These are phyloP conservation scores for Lentinula novae-zelandiae DNA, from an alignment of 1,284 basidiomycete genomes.

Conservation along the genomic window DNA sequence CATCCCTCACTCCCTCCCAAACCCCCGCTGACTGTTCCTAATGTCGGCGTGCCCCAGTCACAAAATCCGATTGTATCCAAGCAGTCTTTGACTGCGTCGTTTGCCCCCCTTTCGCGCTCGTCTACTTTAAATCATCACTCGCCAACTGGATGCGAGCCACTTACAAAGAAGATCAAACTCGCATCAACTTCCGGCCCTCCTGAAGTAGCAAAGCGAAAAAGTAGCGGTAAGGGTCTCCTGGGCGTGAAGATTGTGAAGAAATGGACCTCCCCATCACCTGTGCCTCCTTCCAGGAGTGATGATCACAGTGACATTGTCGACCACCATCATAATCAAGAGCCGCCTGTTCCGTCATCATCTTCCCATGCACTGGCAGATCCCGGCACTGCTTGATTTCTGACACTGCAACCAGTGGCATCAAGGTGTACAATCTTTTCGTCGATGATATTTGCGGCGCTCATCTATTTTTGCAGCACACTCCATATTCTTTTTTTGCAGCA, in stretches of 20 bases:
- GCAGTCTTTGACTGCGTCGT: background rate
- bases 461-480: too few relatives aligned
- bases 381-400: too few relatives aligned
- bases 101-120: background rate
- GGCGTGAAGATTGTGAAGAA: conserved; percentile 16
- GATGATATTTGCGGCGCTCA: too few relatives aligned
- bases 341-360: background rate
- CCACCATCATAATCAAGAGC: background rate
- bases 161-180: background rate
- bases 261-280: background rate
- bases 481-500: too few relatives aligned
- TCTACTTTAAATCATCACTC: background rate
- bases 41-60: background rate
- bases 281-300: background rate
- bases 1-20: conserved; percentile 55
- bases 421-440: background rate
- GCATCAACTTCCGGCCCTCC: background rate
- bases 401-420: background rate
- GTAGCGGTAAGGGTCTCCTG: background rate
- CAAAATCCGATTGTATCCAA: background rate
- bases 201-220: background rate
- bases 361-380: too few relatives aligned
- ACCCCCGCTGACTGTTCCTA: conserved; percentile 27
- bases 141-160: background rate
- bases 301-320: background rate